phyloP scores from a whole-genome alignment of 2,329 filamentous ascomycete species.

The Clonostachys solani region DNA sequence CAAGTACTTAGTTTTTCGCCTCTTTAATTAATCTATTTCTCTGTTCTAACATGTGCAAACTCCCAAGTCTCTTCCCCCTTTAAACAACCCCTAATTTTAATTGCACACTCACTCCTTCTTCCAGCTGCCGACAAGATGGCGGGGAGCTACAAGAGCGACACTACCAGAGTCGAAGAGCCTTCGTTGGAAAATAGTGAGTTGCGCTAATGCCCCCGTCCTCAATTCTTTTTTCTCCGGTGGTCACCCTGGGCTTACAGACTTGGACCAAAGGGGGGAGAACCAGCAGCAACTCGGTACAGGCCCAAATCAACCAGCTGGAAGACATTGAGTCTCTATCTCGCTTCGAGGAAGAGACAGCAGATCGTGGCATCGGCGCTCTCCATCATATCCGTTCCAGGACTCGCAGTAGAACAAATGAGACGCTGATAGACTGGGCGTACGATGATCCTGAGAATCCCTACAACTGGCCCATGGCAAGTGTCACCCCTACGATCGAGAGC shows the following conservation, averaged over 20 bases:
- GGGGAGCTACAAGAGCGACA: neutral
- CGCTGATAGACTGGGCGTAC: slow-evolving; percentile 38
- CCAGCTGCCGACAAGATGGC: too few species aligned
- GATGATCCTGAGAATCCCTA: slow-evolving; percentile 48
- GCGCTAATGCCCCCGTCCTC: too few species aligned
- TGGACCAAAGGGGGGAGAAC: slow-evolving; percentile 12
- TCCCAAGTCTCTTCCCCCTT: too few species aligned
- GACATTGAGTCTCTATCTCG: slow-evolving; percentile 32
- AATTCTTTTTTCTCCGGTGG: neutral
- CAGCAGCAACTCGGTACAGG: slow-evolving; percentile 13
- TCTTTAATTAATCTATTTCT: too few species aligned
- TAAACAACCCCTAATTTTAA: too few species aligned
- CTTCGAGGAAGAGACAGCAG: slow-evolving; percentile 35
- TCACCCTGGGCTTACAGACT: neutral
- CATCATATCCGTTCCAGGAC: slow-evolving; percentile 26
- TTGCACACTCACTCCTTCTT: too few species aligned
- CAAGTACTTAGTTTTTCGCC: too few species aligned
- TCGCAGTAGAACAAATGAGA: slow-evolving; percentile 20
- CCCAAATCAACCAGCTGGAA: slow-evolving; percentile 18
- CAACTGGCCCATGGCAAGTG: slow-evolving; percentile 39
- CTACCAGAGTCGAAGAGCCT: neutral
- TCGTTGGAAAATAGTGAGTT: neutral
- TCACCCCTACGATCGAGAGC: neutral
- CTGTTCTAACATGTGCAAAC: too few species aligned
- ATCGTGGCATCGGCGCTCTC: slow-evolving; percentile 23